These are phyloP conservation scores for Talaromyces albobiverticillius DNA, from an alignment of 2,329 filamentous ascomycete species.

Conservation along the genomic window DNA sequence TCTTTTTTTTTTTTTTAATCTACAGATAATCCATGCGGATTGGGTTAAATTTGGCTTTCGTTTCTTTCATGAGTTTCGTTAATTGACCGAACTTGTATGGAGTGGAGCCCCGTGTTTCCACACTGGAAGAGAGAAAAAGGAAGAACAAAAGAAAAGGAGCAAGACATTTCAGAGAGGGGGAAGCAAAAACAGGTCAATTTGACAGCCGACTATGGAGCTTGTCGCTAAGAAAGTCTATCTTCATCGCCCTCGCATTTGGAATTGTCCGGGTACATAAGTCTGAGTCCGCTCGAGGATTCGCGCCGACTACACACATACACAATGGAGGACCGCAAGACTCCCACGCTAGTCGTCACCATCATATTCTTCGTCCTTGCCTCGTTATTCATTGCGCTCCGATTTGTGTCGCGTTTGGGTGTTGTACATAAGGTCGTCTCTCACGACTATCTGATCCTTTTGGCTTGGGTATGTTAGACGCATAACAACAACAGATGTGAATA, in stretches of 20 bases:
- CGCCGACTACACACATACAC: not conserved
- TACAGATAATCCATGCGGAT: no score
- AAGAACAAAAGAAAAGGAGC: not conserved
- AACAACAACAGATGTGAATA: conserved; percentile 9
- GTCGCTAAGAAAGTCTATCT: not conserved
- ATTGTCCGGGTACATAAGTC: conserved; percentile 5
- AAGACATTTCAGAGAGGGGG: no score
- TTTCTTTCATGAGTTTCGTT: not conserved
- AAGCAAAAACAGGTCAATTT: not conserved
- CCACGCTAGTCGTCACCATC: conserved; percentile 43
- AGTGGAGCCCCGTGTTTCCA: not conserved
- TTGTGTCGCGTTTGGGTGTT: conserved; percentile 70
- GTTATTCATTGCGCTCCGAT: conserved; percentile 70
- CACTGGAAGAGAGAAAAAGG: not conserved
- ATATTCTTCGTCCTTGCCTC: conserved; percentile 62
- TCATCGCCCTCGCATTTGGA: conserved; percentile 1
- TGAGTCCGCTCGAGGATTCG: not conserved
- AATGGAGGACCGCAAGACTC: conserved; percentile 35
- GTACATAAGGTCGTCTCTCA: conserved; percentile 71
- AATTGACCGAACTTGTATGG: not conserved
- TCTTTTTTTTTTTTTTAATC: not conserved
- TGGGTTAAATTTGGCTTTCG: not conserved
- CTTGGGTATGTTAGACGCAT: conserved; percentile 58
- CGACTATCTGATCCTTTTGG: conserved; percentile 76
- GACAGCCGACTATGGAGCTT: conserved; percentile 11